Percentiles rank a stretch among this genome's conserved stretches.
Conservation (phyloP, 192 early-diverging fungal species). For the Podila minutissima region DNA sequence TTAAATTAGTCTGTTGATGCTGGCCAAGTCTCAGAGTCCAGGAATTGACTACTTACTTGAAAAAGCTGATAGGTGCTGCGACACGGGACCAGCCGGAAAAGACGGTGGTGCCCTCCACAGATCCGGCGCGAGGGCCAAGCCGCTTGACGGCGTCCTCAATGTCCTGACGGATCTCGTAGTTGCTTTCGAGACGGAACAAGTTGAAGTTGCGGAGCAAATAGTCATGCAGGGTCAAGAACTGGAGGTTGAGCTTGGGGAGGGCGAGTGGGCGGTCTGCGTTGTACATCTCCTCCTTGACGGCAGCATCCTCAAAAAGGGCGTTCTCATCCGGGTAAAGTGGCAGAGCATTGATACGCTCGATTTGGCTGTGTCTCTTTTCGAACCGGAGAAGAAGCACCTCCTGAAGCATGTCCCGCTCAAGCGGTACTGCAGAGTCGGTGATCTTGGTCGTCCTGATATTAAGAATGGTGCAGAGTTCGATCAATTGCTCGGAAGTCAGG, state of each 20-base stretch:
- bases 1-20: background rate
- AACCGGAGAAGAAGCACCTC: constrained; percentile 65
- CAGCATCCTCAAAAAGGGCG: constrained; percentile 74
- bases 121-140: constrained; percentile 70
- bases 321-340: constrained; percentile 85
- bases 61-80: constrained; percentile 77
- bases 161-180: constrained; percentile 87
- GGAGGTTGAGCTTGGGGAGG: constrained; percentile 91
- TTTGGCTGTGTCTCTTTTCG: constrained; percentile 71
- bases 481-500: constrained; percentile 57
- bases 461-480: constrained; percentile 65
- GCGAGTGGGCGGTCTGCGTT: constrained; percentile 64
- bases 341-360: constrained; percentile 72
- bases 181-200: constrained; percentile 85
- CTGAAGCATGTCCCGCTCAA: constrained; percentile 64
- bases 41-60: constrained; percentile 46
- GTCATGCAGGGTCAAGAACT: constrained; percentile 93
- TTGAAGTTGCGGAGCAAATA: constrained; percentile 89
- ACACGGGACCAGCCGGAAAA: constrained; percentile 96
- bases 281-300: constrained; percentile 76
- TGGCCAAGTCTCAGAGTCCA: no score
- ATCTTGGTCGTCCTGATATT: constrained; percentile 68
- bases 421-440: constrained; percentile 20
- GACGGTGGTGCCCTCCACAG: constrained; percentile 67
- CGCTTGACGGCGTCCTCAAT: constrained; percentile 89